Conservation (phyloP, 1,139 yeast genomes). For the Zygosaccharomyces pseudobailii region DNA sequence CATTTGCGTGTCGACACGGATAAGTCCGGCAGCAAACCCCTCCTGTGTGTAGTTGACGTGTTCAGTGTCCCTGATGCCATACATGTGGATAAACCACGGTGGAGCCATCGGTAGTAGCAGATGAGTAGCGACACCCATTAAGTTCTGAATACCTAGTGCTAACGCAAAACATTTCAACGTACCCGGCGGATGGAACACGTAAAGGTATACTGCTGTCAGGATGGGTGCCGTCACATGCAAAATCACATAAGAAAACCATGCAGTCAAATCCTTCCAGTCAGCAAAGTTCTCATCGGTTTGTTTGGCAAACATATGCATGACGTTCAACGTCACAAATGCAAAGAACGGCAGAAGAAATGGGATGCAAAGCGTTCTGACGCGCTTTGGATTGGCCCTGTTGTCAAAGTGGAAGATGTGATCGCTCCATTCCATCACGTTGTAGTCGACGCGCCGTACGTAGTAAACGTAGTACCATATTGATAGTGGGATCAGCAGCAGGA, state of each 20-base stretch:
- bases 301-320: constrained; percentile 38
- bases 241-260: constrained; percentile 59
- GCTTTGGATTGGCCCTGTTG: constrained; percentile 17
- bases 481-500: constrained; percentile 21
- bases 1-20: constrained; percentile 56
- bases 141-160: constrained; percentile 55
- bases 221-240: constrained; percentile 58
- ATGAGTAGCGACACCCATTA: constrained; percentile 57
- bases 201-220: constrained; percentile 57
- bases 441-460: constrained; percentile 16
- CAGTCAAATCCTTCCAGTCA: constrained; percentile 46
- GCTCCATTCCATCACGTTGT: constrained; percentile 26
- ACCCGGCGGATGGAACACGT: constrained; percentile 65
- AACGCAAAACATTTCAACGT: constrained; percentile 48
- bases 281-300: constrained; percentile 32
- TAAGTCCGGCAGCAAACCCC: constrained; percentile 67
- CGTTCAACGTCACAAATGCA: constrained; percentile 32
- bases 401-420: constrained; percentile 23
- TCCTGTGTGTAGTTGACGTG: constrained; percentile 50
- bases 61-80: constrained; percentile 51
- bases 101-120: constrained; percentile 62
- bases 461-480: constrained; percentile 26
- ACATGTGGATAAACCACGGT: constrained; percentile 63
- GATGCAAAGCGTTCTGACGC: constrained; percentile 14
- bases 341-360: constrained; percentile 27